These are phyloP conservation scores for Dothistroma septosporum DNA, from an alignment of 2,329 filamentous ascomycete species.

Conservation along the genomic window DNA sequence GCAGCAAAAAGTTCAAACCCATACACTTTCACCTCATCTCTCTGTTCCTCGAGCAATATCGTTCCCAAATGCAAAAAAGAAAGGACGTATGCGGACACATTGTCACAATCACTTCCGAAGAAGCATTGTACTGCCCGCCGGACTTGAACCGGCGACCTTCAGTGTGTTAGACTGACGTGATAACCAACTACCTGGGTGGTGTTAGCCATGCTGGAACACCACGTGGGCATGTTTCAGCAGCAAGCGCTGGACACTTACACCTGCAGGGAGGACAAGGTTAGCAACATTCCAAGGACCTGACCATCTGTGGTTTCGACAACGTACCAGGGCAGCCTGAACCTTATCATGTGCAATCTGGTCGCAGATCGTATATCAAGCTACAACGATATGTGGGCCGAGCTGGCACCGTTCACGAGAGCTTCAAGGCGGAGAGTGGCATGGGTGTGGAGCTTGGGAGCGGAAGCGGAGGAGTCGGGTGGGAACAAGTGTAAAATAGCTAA, in stretches of 20 bases:
- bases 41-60: no score
- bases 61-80: neutral
- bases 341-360: no score
- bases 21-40: no score
- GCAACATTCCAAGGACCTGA: no score
- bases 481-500: neutral
- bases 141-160: neutral
- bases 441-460: no score
- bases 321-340: no score
- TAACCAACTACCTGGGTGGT: neutral
- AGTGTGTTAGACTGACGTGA: neutral
- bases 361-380: neutral
- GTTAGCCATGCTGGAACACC: no score
- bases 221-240: no score
- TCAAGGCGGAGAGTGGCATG: neutral
- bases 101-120: neutral
- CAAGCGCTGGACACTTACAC: no score
- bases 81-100: neutral
- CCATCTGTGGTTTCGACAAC: no score
- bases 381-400: neutral
- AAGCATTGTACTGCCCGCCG: neutral
- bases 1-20: no score
- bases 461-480: neutral
- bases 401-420: neutral
- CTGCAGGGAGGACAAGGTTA: no score